Evolutionary conservation across 768 basidiomycete genomes (phyloP), one percentile per base, ranked within the genome.

Genomic region (Goffeauzyma gilvescens): DNA sequence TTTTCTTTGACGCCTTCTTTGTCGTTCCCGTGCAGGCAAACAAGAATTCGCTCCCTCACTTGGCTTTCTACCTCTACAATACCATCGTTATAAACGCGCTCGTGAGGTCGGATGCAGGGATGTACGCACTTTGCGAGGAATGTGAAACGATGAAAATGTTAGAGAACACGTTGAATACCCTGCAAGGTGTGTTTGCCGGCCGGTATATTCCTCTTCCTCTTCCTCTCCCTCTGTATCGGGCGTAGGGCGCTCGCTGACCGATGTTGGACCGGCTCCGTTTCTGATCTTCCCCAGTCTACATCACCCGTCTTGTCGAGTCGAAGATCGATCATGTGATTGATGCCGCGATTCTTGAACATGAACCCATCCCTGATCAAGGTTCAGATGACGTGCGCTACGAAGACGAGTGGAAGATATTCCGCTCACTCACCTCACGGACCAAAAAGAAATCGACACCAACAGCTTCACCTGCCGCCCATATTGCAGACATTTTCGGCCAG

Each of bases 51-150:
- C 64, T 93, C 23, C 76, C 82, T 4, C 77, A 75, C 56, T 70
- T 90, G 20, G 72, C 87, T 25, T 96, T 95, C 63, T 98, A 93
- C 89, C 66, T 90, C 34, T 83, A 86, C 65, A 98, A 98, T 61
- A 72, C 76, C 15, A 84, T 82, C 8, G 64, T 86, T 22, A 81
- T 90, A 72, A 71, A 96, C 13, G 85, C 96, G 66, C 74, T 96
- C 36, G 71, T 98, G 1, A 55, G 55, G 10, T 51, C 54, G 12
- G 68, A 69, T 25, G 50, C 52, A 6, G 45, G 37, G 2, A 45
- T 68, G 17, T 76, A 73, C 45, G 74, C 75, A 45, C 74, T 77
- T 2, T 89, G 84, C 55, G 81, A 87, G 52, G 72, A 81, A 63
- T 66, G 89, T 32, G 82, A 80, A 14, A 76, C 84, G 3, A 79